These are phyloP conservation scores for Alternaria infectoria DNA, from an alignment of 2,329 filamentous ascomycete genomes.

Conservation along the genomic window DNA sequence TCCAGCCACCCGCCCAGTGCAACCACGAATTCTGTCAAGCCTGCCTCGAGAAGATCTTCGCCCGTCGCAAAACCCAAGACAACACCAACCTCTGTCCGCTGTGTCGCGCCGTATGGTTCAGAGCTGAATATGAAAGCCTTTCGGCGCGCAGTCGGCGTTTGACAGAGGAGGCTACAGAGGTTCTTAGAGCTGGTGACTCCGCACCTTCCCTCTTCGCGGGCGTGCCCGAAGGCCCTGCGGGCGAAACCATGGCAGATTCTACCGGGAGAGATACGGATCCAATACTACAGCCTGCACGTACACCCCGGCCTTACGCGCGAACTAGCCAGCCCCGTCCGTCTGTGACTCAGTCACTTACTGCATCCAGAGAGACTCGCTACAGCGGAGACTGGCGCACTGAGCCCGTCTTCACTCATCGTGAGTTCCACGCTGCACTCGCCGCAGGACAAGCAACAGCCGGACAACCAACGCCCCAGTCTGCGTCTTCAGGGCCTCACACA, in stretches of 20 bases:
- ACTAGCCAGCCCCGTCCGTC: background rate
- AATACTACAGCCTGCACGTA: background rate
- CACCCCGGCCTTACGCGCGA: background rate
- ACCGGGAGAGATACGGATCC: background rate
- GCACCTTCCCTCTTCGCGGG: background rate
- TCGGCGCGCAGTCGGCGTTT: background rate
- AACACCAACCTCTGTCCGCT: background rate
- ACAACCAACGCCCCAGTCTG: accelerated
- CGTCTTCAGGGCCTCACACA: background rate
- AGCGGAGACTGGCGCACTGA: background rate
- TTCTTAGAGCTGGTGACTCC: background rate
- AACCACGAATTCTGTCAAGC: background rate
- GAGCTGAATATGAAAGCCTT: background rate
- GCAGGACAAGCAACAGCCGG: background rate
- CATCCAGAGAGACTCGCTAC: background rate
- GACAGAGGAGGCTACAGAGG: background rate
- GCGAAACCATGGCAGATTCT: background rate
- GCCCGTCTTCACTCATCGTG: background rate
- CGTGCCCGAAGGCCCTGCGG: background rate
- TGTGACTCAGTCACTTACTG: background rate
- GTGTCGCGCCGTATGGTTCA: background rate
- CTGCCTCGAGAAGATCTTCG: background rate
- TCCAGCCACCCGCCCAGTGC: background rate
- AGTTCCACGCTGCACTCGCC: background rate
- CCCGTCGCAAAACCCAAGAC: background rate